These are phyloP conservation scores for Lipomyces yamadae DNA, from an alignment of 805 yeast species.

Conservation along the genomic window DNA sequence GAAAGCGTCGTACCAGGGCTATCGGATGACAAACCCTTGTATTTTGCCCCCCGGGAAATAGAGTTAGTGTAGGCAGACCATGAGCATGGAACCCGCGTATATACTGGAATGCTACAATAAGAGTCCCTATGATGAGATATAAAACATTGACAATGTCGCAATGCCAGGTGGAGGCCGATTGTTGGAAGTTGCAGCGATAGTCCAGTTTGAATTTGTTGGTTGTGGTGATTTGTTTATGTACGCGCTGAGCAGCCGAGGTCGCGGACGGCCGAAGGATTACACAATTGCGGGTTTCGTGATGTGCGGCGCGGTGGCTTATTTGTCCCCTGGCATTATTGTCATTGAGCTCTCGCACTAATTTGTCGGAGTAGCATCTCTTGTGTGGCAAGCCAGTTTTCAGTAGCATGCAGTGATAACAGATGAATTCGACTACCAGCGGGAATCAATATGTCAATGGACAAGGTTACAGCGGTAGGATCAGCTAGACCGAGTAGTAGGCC, in stretches of 20 bases:
- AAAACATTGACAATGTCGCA: neutral
- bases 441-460: slow-evolving; percentile 1
- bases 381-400: neutral
- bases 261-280: neutral
- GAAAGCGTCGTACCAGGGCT: neutral
- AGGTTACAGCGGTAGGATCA: slow-evolving; percentile 9
- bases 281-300: slow-evolving; percentile 1
- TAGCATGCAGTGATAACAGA: neutral
- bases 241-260: neutral
- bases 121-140: neutral
- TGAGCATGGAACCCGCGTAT: neutral
- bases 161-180: neutral
- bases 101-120: neutral
- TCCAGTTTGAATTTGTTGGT: neutral
- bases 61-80: neutral
- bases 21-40: neutral
- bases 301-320: neutral
- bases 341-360: too few species aligned
- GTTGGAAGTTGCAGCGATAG: neutral
- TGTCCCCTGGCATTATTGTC: too few species aligned
- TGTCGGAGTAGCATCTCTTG: neutral
- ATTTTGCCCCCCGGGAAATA: too few species aligned
- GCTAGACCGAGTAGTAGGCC: neutral
- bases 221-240: neutral
- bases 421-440: neutral